Percentiles rank a stretch among this genome's conserved stretches.
Conservation (phyloP, 495 filamentous ascomycete species). For the Mytilinidion resinicola region DNA sequence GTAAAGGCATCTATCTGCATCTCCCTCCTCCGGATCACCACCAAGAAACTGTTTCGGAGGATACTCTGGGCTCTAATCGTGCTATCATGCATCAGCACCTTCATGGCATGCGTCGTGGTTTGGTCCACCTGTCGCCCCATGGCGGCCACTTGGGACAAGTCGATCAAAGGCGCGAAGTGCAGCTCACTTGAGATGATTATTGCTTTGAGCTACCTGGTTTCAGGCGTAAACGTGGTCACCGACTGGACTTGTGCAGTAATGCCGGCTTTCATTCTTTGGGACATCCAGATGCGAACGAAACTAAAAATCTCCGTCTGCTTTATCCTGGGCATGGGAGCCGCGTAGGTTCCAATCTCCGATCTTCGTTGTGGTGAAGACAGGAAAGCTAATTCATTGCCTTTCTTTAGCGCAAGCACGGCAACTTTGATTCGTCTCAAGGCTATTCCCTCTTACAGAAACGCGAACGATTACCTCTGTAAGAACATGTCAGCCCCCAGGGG, state of each 20-base stretch:
- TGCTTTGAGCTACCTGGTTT: neutral
- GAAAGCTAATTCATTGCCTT: neutral
- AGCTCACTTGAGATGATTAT: neutral
- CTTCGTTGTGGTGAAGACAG: neutral
- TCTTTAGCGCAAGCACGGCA: neutral
- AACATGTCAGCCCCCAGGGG: neutral
- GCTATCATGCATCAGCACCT: neutral
- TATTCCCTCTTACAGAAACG: neutral
- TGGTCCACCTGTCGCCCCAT: neutral
- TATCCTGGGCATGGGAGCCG: neutral
- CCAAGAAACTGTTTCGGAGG: neutral
- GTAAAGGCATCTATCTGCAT: neutral
- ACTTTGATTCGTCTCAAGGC: neutral
- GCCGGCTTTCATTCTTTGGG: neutral
- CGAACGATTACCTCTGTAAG: constrained; percentile 2
- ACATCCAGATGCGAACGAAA: neutral
- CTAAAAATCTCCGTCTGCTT: neutral
- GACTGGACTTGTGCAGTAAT: neutral
- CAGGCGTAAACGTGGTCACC: neutral
- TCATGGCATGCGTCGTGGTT: neutral
- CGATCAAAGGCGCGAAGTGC: neutral
- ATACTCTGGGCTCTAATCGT: neutral
- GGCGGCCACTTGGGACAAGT: neutral
- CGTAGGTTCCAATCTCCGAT: neutral
- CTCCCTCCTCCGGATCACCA: neutral